Percentiles rank a stretch among this genome's conserved stretches.
Evolutionary conservation across 1,284 basidiomycete genomes (phyloP).

Genomic region (Naganishia cerealis): DNA sequence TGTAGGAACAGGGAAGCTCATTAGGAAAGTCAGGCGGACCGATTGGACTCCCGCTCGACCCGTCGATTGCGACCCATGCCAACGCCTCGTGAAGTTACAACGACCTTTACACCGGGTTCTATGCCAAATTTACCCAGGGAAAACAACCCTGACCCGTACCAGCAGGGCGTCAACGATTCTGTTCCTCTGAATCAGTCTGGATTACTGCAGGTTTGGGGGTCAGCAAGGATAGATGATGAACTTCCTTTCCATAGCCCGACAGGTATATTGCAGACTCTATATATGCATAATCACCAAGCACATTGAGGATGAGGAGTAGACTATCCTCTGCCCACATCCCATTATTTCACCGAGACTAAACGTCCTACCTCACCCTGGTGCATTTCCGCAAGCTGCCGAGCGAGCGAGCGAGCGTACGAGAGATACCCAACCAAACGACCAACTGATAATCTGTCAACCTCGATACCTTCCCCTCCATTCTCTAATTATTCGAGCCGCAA

Average conservation of each 20-base stretch:
- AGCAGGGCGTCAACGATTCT: not conserved
- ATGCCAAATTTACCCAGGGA: not conserved
- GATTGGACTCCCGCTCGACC: not conserved
- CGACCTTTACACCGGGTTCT: not conserved
- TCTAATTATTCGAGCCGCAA: slow-evolving; percentile 46
- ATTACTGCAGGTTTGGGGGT: not conserved
- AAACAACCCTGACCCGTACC: not conserved
- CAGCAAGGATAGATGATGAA: too few relatives aligned
- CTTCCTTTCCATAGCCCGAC: too few relatives aligned
- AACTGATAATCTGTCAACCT: slow-evolving; percentile 25
- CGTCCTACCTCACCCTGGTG: too few relatives aligned
- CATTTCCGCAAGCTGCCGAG: too few relatives aligned
- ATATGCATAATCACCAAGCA: too few relatives aligned
- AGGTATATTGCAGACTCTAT: too few relatives aligned
- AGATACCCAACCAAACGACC: not conserved
- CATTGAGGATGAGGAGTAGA: too few relatives aligned
- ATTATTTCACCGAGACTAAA: too few relatives aligned
- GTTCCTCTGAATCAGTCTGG: slow-evolving; percentile 1
- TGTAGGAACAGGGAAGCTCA: too few relatives aligned
- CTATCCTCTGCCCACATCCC: too few relatives aligned
- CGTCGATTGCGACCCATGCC: not conserved
- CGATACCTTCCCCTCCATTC: slow-evolving; percentile 36
- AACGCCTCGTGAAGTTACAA: not conserved
- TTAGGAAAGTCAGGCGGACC: not conserved
- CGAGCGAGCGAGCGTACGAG: too few relatives aligned